Base-by-base conservation (phyloP, 768 basidiomycete species). In the Scleroderma citrinum region DNA sequence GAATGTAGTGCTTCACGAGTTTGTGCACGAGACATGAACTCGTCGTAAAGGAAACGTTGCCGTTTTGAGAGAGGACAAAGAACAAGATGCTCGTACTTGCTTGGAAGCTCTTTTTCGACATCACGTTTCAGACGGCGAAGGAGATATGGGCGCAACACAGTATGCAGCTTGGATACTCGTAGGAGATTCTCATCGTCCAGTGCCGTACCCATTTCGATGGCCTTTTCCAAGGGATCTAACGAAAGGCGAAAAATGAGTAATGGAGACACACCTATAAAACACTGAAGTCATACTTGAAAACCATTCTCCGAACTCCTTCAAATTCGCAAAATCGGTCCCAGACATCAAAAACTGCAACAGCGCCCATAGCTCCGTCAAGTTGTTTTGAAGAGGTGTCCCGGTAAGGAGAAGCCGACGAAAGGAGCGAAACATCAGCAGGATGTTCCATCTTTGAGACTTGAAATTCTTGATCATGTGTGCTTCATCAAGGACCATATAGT, bases 401-500 rank as follows among this genome's bases (percentile, higher is more conserved):
- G 96, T 99, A 45, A 99, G 69, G 45, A 98, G 78, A 35, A 99
- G 73, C 12, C 96, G 84, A 26, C 88, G 80, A 62, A 86, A 87
- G 10, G 86, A 87, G 26, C 85, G 78, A 67, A 95, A 94, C 77
- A 90, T 87, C 12, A 95, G 75, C 10, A 96, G 68, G 26, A 84
- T 91, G 58, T 90, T 91, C 92, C 93, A 96, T 32, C 93, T 78
- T 63, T 96, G 91, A 0, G 88, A 91, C 61, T 84, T 83, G 72
- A 94, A 95, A 65, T 96, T 96, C 71, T 94, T 94, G 81, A 96
- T 93, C 82, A 94, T 95, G 62, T 96, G 92, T 7, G 92, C 93
- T 67, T 96, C 92, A 62, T 96, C 92, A 5, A 96, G 81, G 47
- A 96, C 82, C 86, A 96, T 89, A 59, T 96, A 96, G 62, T 92